Base-by-base conservation (phyloP, 2,329 filamentous ascomycete genomes). In the Ilyonectria mors-panacis region DNA sequence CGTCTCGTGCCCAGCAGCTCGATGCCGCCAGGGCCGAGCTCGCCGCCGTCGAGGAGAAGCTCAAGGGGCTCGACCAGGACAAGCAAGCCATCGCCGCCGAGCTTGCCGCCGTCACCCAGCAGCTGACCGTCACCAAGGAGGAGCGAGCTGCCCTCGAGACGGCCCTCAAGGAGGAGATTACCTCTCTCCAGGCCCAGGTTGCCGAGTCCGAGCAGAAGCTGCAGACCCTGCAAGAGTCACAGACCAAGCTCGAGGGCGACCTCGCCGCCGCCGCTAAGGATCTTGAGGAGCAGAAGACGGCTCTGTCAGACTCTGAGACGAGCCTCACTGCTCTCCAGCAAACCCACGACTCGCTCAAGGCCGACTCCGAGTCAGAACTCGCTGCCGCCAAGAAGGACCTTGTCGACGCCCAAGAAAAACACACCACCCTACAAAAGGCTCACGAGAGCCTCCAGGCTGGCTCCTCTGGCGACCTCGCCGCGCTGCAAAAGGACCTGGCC, bases 61-160 rank as follows among this genome's bases (percentile, higher is more conserved):
- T 76, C 57, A 56, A 70, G 54, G 57, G 51, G n/a, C 62, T 78
- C 42, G 72, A 77, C 67, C 63, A 71, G 60, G 75, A 78, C 64
- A 77, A 77, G 72, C 69, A 76, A 65, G 64, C 77, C 15, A 73
- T 78, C 33, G 72, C 72, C 37, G 74, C 78, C 39, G 80, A 83
- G 70, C 78, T 83, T 7, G 67, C 75, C 26, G 44, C 72, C 33
- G 71, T 78, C 58, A 80, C 79, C 70, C 71, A 77, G 62, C 73
- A 81, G 67, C 72, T 81, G 39, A 74, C 76, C 50, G 77, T 79
- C 53, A 75, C 75, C 55, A 71, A 77, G 69, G 78, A 81, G 68
- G 79, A 81, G 70, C 78, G 77, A 30, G 75, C 74, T 47, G 74
- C 78, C 30, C 72, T 81, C 44, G 79, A 81, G 68, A 57, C 37